Evolutionary conservation across 345 rosid species (phyloP), one percentile per base, ranked within the genome.

Genomic region (Euphorbia pulcherrima): DNA sequence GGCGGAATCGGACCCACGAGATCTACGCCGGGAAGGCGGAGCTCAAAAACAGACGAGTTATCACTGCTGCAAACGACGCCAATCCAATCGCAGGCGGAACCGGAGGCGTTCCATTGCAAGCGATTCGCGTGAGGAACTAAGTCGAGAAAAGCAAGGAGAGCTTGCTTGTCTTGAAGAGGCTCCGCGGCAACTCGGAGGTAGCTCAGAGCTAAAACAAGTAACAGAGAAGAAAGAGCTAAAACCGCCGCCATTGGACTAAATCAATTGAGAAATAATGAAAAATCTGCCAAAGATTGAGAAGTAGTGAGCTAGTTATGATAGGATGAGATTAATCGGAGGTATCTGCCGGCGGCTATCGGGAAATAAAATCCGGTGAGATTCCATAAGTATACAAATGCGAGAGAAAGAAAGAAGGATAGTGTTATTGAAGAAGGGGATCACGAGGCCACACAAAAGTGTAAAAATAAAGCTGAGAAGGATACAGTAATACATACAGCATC

Each of bases 21-120:
- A 41, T 91, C 95, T 21, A 77, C 92, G 0, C 88, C 99, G 17
- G 99, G 99, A 24, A 94, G 86, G 7, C 97, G 95, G 72, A 94
- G 89, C 13, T 75, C 68, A 76, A 61, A 47, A 44, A 94, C 83
- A 53, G 65, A 83, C 5, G 95, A 86, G 17, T 75, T 81, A 68
- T 72, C 70, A 8, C 76, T 20, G 79, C 87, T 85, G 83, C 99
- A 94, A 57, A n/a, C 51, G 17, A 93, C 83, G 2, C 98, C 98
- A 51, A 89, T 82, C 97, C 97, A 94, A 76, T 44, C 67, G 73
- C 99, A 94, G 50, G 88, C 92, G 13, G 99, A 84, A 68, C 56
- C 78, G 12, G 92, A 82, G 41, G 72, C 68, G 81, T 84, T 86
- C 97, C 99, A 93, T 60, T 82, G 90, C 54, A 93, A 73, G 37